Percentiles rank a stretch among this genome's conserved stretches.
Conservation (phyloP, 305 asterid species). For the Fraxinus dipetala region DNA sequence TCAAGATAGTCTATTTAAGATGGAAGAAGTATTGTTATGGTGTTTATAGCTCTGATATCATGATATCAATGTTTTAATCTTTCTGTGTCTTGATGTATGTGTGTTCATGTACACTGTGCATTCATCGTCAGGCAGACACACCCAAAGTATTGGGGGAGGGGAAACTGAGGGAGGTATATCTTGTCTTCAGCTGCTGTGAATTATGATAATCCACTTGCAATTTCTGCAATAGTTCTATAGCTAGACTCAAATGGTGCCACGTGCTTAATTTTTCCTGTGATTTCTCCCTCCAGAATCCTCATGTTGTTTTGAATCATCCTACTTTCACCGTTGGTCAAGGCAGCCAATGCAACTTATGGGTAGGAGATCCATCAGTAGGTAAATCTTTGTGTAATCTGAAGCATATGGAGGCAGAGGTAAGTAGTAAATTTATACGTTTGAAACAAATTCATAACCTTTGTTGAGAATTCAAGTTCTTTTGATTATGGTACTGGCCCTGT, state of each 20-base stretch:
- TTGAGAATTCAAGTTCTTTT: slow-evolving; percentile 19
- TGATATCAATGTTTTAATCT: not conserved
- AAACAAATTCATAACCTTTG: slow-evolving; percentile 7
- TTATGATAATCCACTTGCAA: not conserved
- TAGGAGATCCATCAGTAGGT: slow-evolving; percentile 68
- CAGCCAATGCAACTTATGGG: slow-evolving; percentile 66
- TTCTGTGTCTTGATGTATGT: not conserved
- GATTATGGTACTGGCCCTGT: slow-evolving; percentile 4
- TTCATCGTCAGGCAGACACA: not conserved
- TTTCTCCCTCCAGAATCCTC: slow-evolving; percentile 59
- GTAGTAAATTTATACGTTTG: slow-evolving; percentile 3
- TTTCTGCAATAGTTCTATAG: not conserved
- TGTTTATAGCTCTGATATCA: not conserved
- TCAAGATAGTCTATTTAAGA: not conserved
- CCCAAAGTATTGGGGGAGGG: not conserved
- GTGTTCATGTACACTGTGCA: not conserved
- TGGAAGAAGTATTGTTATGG: not conserved
- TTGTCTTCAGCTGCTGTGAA: not conserved
- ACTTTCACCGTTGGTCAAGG: slow-evolving; percentile 79
- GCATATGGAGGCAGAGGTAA: slow-evolving; percentile 70
- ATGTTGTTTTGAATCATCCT: slow-evolving; percentile 52
- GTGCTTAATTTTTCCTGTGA: not conserved
- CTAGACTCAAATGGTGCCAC: not conserved
- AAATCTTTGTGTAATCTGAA: slow-evolving; percentile 71
- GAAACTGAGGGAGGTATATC: not conserved